Base-by-base conservation (phyloP, 1,284 basidiomycete genomes). In the Trametes polyzona region DNA sequence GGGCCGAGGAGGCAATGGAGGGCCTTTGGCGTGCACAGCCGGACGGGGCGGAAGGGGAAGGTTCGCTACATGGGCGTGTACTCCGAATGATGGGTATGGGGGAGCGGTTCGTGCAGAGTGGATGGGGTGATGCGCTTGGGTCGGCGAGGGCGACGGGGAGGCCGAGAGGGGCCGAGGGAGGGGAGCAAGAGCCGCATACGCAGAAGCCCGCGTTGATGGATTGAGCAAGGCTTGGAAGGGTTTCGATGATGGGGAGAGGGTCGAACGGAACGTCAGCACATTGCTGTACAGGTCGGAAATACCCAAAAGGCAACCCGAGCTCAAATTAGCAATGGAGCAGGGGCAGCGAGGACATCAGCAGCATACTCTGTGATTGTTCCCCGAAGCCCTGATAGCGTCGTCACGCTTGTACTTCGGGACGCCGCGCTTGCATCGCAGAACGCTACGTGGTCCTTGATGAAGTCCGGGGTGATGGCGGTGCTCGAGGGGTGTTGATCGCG, bases 301-400 rank as follows among this genome's bases (percentile, higher is more conserved):
- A 32, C 27, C 9, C 14, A 21, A 12, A 23, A 21, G 47, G 19
- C 47, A 33, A 30, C 6, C 14, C 17, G 7, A 23, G n/a, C 21
- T 36, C 32, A 36, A 35, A 47, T 48, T n/a, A 49, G 47, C 6
- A 7, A 27, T 29, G n/a, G 17, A 19, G 17, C 30, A 10, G 8
- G 17, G 3, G 21, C 19, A 12, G 57, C 19, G 74, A 24, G 46
- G 50, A 35, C 47, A 35, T 53, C 37, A 37, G 50, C 3, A n/a
- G 64, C 80, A 48, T 70, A 89, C 88, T 78, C 77, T 51, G 75
- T 73, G 19, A 94, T 70, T 10, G 75, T 80, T 10, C 92, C 93
- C 36, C 93, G 78, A 19, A 96, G 74, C 10, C 93, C 94, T 1
- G 92, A 94, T 26, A 94, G 76, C 0, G 92, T 93, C 6, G 94